phyloP scores from a whole-genome alignment of 2,329 filamentous ascomycete genomes.

The Talaromyces piceae region DNA sequence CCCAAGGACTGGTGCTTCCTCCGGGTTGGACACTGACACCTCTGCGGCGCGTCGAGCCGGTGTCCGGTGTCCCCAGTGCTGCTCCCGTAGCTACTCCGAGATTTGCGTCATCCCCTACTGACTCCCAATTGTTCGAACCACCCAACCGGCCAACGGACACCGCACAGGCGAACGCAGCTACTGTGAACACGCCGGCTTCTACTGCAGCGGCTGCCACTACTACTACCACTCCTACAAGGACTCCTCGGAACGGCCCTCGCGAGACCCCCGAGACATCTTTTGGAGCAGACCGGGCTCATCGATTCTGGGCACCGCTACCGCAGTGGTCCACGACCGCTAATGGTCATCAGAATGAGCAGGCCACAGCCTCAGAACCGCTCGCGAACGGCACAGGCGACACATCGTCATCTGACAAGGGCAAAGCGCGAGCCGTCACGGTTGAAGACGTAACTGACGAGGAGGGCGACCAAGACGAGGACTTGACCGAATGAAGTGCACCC shows the following conservation, averaged over 20 bases:
- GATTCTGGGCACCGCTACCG: neutral
- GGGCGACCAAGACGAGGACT: neutral
- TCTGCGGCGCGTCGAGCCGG: slow-evolving; percentile 27
- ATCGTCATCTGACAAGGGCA: slow-evolving; percentile 25
- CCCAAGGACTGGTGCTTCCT: slow-evolving; percentile 45
- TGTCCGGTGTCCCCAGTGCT: neutral
- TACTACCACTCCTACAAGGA: too few species aligned
- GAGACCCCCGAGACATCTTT: neutral
- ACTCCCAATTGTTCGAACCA: slow-evolving; percentile 2
- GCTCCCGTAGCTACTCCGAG: neutral
- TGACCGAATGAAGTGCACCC: neutral
- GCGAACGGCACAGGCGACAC: slow-evolving; percentile 2
- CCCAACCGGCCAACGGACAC: neutral
- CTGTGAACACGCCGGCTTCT: neutral
- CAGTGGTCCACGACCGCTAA: neutral
- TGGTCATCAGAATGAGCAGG: slow-evolving; percentile 19
- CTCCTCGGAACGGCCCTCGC: neutral
- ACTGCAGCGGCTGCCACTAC: too few species aligned
- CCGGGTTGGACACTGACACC: slow-evolving; percentile 47
- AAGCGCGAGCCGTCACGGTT: slow-evolving; percentile 27
- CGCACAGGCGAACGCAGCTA: neutral
- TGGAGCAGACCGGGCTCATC: neutral
- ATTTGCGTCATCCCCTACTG: neutral
- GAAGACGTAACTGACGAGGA: slow-evolving; percentile 29
- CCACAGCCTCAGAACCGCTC: slow-evolving; percentile 15